Conservation (phyloP, 2,329 filamentous ascomycete species). For the Akanthomyces lecanii region DNA sequence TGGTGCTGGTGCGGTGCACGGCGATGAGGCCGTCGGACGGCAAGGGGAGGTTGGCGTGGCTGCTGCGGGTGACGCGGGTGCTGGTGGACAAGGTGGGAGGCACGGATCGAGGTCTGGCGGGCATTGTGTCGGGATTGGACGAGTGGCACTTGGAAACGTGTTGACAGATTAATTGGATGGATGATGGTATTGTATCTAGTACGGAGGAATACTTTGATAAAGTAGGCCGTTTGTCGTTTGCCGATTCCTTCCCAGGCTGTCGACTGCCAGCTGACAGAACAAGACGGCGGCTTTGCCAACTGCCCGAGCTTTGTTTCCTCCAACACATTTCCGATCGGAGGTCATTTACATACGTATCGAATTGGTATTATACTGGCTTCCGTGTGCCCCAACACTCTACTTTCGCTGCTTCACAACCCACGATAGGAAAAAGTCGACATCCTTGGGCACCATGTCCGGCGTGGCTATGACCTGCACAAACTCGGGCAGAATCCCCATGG, state of each 20-base stretch:
- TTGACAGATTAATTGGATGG: neutral
- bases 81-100: neutral
- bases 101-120: slow-evolving; percentile 9
- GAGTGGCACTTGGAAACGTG: neutral
- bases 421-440: slow-evolving; percentile 63
- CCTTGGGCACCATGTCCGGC: slow-evolving; percentile 61
- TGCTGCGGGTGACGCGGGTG: slow-evolving; percentile 9
- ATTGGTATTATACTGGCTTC: neutral
- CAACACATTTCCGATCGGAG: neutral
- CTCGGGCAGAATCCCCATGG: slow-evolving; percentile 60
- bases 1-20: slow-evolving; percentile 4
- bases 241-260: neutral
- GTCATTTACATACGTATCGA: neutral
- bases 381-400: slow-evolving; percentile 13
- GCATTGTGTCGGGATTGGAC: neutral
- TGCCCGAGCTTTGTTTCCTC: neutral
- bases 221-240: slow-evolving; percentile 9
- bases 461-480: slow-evolving; percentile 62
- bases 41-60: neutral
- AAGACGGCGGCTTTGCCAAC: neutral
- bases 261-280: slow-evolving; percentile 7
- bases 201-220: neutral
- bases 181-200: neutral
- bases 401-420: slow-evolving; percentile 52
- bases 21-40: neutral